phyloP scores from a whole-genome alignment of 1,284 basidiomycete genomes.

The Meripilus lineatus region DNA sequence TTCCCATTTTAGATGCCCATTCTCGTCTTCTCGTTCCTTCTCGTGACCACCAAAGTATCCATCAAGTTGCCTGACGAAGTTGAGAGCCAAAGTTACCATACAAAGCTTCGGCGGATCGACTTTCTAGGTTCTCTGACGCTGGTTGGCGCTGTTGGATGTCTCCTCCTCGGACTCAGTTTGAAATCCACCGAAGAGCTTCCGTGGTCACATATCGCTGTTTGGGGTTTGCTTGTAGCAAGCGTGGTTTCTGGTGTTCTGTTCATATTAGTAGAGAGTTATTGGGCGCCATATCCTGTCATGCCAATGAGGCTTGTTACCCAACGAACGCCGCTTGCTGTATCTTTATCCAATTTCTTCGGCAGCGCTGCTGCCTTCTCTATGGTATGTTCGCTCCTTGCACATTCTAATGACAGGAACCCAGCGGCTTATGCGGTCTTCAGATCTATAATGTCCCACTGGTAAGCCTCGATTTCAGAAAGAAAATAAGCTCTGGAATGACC shows the following conservation, averaged over 20 bases:
- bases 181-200: constrained; percentile 78
- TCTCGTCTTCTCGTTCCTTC: constrained; percentile 59
- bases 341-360: constrained; percentile 73
- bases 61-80: constrained; percentile 59
- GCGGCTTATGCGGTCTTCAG: constrained; percentile 38
- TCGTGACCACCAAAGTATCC: constrained; percentile 74
- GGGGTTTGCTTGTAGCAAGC: constrained; percentile 57
- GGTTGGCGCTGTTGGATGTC: constrained; percentile 66
- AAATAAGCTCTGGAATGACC: neutral
- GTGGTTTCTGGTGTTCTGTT: constrained; percentile 54
- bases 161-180: constrained; percentile 74
- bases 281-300: constrained; percentile 80
- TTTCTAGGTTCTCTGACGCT: constrained; percentile 78
- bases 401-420: constrained; percentile 10
- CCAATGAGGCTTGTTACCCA: constrained; percentile 73
- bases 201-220: constrained; percentile 71
- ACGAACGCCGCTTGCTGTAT: constrained; percentile 76
- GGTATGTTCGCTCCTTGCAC: constrained; percentile 40
- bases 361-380: constrained; percentile 77
- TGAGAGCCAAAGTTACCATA: constrained; percentile 48
- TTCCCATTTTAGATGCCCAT: constrained; percentile 57
- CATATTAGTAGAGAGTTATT: constrained; percentile 67
- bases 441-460: constrained; percentile 83
- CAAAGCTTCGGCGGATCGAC: constrained; percentile 78
- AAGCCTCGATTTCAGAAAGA: constrained; percentile 20